Base-by-base conservation (phyloP, 1,139 yeast genomes). In the Pichia sp. region DNA sequence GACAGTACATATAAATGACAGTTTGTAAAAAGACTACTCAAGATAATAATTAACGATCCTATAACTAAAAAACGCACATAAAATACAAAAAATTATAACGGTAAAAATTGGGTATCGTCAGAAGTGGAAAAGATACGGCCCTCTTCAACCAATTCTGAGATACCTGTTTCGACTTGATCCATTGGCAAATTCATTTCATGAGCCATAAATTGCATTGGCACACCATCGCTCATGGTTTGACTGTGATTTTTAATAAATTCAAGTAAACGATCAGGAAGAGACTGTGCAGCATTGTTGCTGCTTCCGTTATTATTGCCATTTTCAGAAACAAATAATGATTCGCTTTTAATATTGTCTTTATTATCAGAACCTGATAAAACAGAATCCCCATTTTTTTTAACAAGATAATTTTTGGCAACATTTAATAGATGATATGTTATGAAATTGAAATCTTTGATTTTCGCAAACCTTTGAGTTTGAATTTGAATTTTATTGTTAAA, bases 391-490 rank as follows among this genome's bases (percentile, higher is more conserved):
- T 50, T 50, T 30, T 73, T 77, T n/a, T 76, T 71, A 46, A 71
- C 73, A 48, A 76, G 62, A 57, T 82, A 51, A 33, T 49, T 41
- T 12, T 41, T 37, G 11, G 52, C 77, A 6, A 92, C 92, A 51
- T 80, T 78, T 46, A 90, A 67, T 55, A 80, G 78, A 62, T 90
- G 96, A 56, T 86, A 82, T 31, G 84, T 61, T 23, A 89, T 79
- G 58, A 84, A 85, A 61, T 87, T 87, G 60, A 76, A 82, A 58
- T 86, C 90, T 8, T 70, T 71, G 12, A 89, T 68, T 42, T 73
- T 75, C 30, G 73, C 73, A 43, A 87, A 74, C 5, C 76, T 73
- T 11, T 85, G 78, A 48, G 81, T 78, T 56, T 80, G 87, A 34
- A 87, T 67, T 48, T 74, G 76, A 50, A 81, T 79, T 60, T 77